Percentiles rank a stretch among this genome's conserved stretches.
Evolutionary conservation across 306 rosid genomes (phyloP).

Genomic region (Rubus idaeus): DNA sequence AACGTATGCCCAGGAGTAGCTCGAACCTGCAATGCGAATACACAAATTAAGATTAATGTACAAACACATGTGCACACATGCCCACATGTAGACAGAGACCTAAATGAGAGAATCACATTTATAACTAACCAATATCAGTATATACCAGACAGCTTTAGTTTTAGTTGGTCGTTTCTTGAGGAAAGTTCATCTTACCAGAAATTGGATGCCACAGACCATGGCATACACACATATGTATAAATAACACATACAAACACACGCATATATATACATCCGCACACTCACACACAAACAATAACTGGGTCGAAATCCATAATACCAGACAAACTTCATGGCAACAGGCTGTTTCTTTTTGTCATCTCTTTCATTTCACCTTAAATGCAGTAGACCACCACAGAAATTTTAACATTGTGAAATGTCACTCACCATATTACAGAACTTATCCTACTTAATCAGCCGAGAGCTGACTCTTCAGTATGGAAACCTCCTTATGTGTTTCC

Average conservation of each 20-base stretch:
- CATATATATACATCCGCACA: not conserved
- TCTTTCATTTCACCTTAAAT: not conserved
- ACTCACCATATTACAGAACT: not conserved
- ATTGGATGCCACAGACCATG: not conserved
- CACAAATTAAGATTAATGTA: not conserved
- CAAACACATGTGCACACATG: not conserved
- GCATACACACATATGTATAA: not conserved
- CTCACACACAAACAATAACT: not conserved
- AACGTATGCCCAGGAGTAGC: slow-evolving; percentile 93
- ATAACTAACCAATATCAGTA: not conserved
- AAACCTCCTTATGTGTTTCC: not conserved
- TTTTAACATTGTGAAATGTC: not conserved
- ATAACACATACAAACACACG: not conserved
- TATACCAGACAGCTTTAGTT: not conserved
- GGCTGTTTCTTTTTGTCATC: not conserved
- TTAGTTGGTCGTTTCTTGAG: not conserved
- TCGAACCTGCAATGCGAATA: slow-evolving; percentile 55
- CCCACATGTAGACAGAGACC: not conserved
- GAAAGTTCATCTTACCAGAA: not conserved
- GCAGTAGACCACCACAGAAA: not conserved
- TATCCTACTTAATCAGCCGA: not conserved
- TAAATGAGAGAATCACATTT: not conserved
- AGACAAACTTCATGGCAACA: not conserved
- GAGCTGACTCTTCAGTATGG: not conserved
- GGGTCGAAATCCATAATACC: too few species aligned